phyloP scores from a whole-genome alignment of 2,329 filamentous ascomycete genomes.

The Diplodia mutila region DNA sequence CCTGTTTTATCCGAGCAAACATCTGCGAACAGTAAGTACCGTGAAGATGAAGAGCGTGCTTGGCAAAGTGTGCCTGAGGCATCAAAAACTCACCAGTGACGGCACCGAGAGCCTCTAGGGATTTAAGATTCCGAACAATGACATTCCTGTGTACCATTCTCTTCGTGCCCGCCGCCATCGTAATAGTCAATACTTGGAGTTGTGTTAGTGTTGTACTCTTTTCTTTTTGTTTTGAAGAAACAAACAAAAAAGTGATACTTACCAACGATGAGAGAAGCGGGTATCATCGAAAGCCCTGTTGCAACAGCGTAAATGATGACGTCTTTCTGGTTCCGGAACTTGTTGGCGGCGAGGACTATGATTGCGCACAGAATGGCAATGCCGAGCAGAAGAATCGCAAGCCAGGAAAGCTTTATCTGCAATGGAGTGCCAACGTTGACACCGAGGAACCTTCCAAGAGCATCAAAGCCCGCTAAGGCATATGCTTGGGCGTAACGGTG shows the following conservation, averaged over 20 bases:
- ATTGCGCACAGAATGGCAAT: slow-evolving; percentile 28
- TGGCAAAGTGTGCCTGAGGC: too few relatives aligned
- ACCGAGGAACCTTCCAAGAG: slow-evolving; percentile 43
- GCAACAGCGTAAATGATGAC: slow-evolving; percentile 70
- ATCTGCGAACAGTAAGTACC: slow-evolving; percentile 61
- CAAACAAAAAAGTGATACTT: too few relatives aligned
- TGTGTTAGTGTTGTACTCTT: too few relatives aligned
- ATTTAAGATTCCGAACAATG: slow-evolving; percentile 44
- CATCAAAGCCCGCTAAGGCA: slow-evolving; percentile 52
- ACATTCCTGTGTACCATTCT: slow-evolving; percentile 48
- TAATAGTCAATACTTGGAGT: slow-evolving; percentile 65
- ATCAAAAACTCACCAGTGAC: not conserved
- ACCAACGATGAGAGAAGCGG: slow-evolving; percentile 54
- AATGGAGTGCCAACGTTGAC: slow-evolving; percentile 44
- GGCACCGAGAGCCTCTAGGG: slow-evolving; percentile 45
- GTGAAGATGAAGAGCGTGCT: too few relatives aligned
- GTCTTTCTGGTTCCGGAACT: slow-evolving; percentile 57
- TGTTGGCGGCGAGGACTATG: slow-evolving; percentile 28
- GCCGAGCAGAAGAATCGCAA: slow-evolving; percentile 30
- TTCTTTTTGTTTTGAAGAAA: too few relatives aligned
- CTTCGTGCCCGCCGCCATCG: slow-evolving; percentile 56
- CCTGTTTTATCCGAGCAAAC: slow-evolving; percentile 45
- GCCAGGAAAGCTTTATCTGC: slow-evolving; percentile 43
- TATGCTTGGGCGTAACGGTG: slow-evolving; percentile 55
- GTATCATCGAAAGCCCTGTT: slow-evolving; percentile 65